Conservation (phyloP, 441 rosid genomes). For the Euphorbia corollata region DNA sequence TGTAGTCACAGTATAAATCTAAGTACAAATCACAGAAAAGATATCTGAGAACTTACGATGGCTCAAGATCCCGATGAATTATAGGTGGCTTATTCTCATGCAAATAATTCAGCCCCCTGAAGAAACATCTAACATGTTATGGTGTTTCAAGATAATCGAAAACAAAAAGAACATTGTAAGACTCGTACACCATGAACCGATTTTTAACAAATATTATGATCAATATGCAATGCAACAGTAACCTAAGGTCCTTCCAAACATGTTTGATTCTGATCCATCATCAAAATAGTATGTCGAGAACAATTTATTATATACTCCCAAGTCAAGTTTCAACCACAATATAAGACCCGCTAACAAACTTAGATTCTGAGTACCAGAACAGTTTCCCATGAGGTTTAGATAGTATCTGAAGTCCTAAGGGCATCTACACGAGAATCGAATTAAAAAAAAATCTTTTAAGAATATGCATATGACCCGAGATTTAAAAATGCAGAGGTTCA, state of each 20-base stretch:
- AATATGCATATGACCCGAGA: background rate
- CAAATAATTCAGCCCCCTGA: slow-evolving; percentile 83
- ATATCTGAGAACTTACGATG: slow-evolving; percentile 64
- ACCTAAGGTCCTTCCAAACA: background rate
- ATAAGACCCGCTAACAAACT: background rate
- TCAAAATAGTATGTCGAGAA: background rate
- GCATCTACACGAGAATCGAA: background rate
- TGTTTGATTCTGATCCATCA: background rate
- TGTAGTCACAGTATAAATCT: slow-evolving; percentile 14
- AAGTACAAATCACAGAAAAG: background rate
- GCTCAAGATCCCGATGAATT: slow-evolving; percentile 95
- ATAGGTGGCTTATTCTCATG: slow-evolving; percentile 72
- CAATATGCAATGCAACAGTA: background rate
- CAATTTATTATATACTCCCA: background rate
- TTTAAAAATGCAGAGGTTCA: background rate
- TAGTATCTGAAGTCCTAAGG: too few species aligned
- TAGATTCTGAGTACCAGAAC: background rate
- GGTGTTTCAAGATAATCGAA: slow-evolving; percentile 10
- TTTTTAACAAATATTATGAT: background rate
- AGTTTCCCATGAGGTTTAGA: background rate
- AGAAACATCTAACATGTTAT: slow-evolving; percentile 12
- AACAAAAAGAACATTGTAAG: background rate
- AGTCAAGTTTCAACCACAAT: background rate
- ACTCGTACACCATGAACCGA: slow-evolving; percentile 1
- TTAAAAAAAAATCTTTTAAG: background rate